Percentiles rank a stretch among this genome's conserved stretches.
Conservation (phyloP, 2,329 filamentous ascomycete species). For the Ascochyta fabae region DNA sequence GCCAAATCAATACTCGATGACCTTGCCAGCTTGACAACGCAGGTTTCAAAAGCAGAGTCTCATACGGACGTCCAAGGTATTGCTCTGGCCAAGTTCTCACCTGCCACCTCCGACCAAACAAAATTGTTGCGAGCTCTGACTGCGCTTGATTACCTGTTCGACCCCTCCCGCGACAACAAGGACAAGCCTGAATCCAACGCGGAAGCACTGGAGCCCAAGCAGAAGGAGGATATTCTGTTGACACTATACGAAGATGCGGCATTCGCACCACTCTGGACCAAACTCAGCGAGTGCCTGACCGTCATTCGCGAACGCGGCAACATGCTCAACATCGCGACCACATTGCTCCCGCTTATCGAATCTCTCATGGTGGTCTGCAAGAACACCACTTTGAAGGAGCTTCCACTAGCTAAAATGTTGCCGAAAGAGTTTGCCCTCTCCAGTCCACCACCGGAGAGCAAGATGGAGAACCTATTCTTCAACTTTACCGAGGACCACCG, state of each 20-base stretch:
- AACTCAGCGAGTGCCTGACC: constrained; percentile 84
- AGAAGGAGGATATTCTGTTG: constrained; percentile 83
- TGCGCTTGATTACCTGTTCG: constrained; percentile 94
- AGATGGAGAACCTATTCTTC: constrained; percentile 92
- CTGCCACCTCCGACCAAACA: constrained; percentile 93
- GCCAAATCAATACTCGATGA: constrained; percentile 86
- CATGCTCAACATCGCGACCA: constrained; percentile 96
- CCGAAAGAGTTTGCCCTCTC: constrained; percentile 73
- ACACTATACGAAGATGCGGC: constrained; percentile 89
- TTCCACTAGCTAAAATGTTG: constrained; percentile 52
- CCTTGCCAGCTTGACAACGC: constrained; percentile 81
- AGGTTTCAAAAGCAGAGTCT: constrained; percentile 84
- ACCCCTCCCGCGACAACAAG: constrained; percentile 71
- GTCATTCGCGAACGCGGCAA: constrained; percentile 91
- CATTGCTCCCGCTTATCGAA: constrained; percentile 91
- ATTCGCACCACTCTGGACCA: constrained; percentile 90
- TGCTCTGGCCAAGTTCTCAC: constrained; percentile 93
- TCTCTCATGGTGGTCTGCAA: constrained; percentile 99
- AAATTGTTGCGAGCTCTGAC: constrained; percentile 92
- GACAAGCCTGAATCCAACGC: constrained; percentile 51
- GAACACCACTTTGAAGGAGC: constrained; percentile 83
- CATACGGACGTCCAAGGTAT: constrained; percentile 96
- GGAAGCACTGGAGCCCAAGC: constrained; percentile 65
- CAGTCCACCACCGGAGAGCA: constrained; percentile 78
- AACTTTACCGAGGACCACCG: constrained; percentile 97